Percentiles rank a stretch among this genome's conserved stretches.
phyloP scores from a whole-genome alignment of 164 flowering plant genomes.

The Kingdonia uniflora region DNA sequence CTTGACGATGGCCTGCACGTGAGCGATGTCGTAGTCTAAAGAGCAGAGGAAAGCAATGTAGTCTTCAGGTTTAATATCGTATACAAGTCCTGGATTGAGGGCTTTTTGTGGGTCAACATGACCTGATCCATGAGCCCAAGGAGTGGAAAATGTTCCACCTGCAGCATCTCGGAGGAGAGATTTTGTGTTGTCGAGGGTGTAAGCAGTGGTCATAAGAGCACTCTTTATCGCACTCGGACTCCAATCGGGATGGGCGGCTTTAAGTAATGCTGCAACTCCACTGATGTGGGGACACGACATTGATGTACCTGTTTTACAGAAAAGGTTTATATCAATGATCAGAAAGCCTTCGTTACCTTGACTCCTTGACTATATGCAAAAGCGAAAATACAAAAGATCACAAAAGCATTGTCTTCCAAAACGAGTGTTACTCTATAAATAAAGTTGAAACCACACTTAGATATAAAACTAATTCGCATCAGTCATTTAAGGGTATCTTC shows the following conservation, averaged over 20 bases:
- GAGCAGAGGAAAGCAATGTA: constrained; percentile 70
- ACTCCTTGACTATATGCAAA: too few relatives aligned
- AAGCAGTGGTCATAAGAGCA: constrained; percentile 88
- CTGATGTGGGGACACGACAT: constrained; percentile 94
- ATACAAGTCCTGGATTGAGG: constrained; percentile 73
- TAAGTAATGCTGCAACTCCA: constrained; percentile 78
- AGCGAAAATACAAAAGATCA: too few relatives aligned
- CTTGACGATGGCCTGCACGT: constrained; percentile 35
- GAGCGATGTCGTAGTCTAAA: constrained; percentile 33
- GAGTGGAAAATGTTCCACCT: constrained; percentile 34
- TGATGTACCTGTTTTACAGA: constrained; percentile 53
- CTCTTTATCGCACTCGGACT: constrained; percentile 89
- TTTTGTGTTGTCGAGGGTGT: constrained; percentile 53
- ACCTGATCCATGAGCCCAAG: constrained; percentile 77
- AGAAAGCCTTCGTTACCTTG: too few relatives aligned
- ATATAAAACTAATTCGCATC: too few relatives aligned
- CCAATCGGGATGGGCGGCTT: constrained; percentile 87
- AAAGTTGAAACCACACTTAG: too few relatives aligned
- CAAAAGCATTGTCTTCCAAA: too few relatives aligned
- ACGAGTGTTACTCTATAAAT: too few relatives aligned
- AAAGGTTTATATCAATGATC: background rate
- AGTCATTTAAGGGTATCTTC: too few relatives aligned
- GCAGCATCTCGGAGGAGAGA: constrained; percentile 59
- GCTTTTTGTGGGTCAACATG: constrained; percentile 77
- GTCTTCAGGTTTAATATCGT: constrained; percentile 46